Percentiles rank a stretch among this genome's conserved stretches.
Evolutionary conservation across 371 early-diverging fungal species (phyloP).

Genomic region (Funneliformis caledonium): DNA sequence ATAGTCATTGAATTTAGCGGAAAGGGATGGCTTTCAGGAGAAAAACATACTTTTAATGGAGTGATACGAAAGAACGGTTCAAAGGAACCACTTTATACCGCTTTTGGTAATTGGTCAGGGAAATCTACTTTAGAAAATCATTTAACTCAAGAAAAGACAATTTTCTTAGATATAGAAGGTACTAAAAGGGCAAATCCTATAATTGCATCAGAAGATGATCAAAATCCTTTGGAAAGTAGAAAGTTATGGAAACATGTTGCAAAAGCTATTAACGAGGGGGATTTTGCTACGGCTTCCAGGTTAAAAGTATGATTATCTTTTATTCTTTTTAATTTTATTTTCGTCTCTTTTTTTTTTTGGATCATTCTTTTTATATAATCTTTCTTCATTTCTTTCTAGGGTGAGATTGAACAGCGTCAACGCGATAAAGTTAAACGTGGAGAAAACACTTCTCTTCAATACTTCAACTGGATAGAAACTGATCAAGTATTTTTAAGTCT

Average conservation of each 20-base stretch:
- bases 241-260: slow-evolving; percentile 85
- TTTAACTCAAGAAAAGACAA: neutral
- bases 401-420: slow-evolving; percentile 85
- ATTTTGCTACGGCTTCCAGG: slow-evolving; percentile 77
- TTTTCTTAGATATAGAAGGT: slow-evolving; percentile 2
- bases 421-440: slow-evolving; percentile 64
- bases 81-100: slow-evolving; percentile 15
- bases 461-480: slow-evolving; percentile 17
- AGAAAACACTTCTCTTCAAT: slow-evolving; percentile 25
- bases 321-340: neutral
- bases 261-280: slow-evolving; percentile 65
- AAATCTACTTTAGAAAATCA: slow-evolving; percentile 32
- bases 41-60: slow-evolving; percentile 29
- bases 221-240: slow-evolving; percentile 84
- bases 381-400: slow-evolving; percentile 34
- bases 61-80: neutral
- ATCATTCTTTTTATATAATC: neutral
- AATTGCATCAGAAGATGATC: slow-evolving; percentile 67
- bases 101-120: slow-evolving; percentile 28
- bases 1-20: slow-evolving; percentile 32
- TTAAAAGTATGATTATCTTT: slow-evolving; percentile 61
- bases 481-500: slow-evolving; percentile 4
- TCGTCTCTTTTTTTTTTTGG: neutral
- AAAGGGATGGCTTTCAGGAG: slow-evolving; percentile 35
- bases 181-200: slow-evolving; percentile 40